Base-by-base conservation (phyloP, 2,329 filamentous ascomycete genomes). In the Aureobasidium sp. region DNA sequence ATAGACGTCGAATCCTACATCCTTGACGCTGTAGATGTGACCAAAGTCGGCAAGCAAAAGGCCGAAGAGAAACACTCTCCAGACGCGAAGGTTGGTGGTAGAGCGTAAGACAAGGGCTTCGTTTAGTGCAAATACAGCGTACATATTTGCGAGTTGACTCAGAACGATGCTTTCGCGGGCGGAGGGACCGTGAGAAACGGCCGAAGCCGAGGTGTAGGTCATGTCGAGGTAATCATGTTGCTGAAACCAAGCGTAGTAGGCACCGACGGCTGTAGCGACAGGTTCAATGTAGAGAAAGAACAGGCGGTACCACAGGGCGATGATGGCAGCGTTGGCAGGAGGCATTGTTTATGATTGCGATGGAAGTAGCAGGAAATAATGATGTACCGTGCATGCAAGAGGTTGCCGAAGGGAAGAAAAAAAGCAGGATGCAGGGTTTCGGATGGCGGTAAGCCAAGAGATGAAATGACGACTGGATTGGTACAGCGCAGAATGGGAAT, bases 261-360 rank as follows among this genome's bases (percentile, higher is more conserved):
- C 81, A 31, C 83, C 83, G 2, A 77, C 70, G 8, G 83, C 70
- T 51, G 82, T 81, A 58, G 79, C 79, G 63, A 82, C 61, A 22
- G 83, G 83, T 74, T 93, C 89, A 69, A 92, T 77, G 70, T 86
- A 80, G 65, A 91, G 84, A 77, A 92, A 92, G 78, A 92, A 90
- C 70, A 87, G 68, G 63, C 82, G 82, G 77, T 92, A 92, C 65
- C 79, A 67, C 39, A 81, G 67, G 25, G 87, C 87, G 41, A 89
- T 80, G 61, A 71, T 71, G 64, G 60, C 49, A 41, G 51, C 39
- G 69, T 63, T 62, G 70, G 66, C 64, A 62, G 66, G 48, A 37
- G 55, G 55, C 57, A 60, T 60, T 29, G 8, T 60, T 59, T 31
- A 41, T 48, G 37, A 31, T 37, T 41, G 47, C 22, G 58, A 65